phyloP scores from a whole-genome alignment of 2,329 filamentous ascomycete genomes.

The Epichloe glyceriae region DNA sequence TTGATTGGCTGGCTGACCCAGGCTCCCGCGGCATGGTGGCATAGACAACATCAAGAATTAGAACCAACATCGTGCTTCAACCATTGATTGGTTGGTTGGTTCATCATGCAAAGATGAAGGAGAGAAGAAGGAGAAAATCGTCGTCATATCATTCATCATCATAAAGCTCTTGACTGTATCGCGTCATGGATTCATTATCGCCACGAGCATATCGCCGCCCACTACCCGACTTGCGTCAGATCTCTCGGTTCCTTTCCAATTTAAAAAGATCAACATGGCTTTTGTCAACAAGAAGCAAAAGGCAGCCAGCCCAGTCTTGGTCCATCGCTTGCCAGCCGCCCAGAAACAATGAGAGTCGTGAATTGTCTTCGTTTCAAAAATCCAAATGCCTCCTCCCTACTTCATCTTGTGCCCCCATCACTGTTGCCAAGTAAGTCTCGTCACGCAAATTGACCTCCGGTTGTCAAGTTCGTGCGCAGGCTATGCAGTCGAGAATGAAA shows the following conservation, averaged over 20 bases:
- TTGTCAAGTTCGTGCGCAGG: neutral
- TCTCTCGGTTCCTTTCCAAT: neutral
- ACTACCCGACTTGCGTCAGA: slow-evolving; percentile 1
- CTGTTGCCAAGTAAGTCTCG: neutral
- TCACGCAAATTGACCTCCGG: neutral
- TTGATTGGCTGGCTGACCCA: too few species aligned
- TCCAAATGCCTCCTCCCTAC: neutral
- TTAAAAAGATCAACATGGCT: neutral
- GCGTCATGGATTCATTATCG: slow-evolving; percentile 1
- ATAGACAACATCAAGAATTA: neutral
- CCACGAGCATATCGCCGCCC: neutral
- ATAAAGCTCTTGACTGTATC: neutral
- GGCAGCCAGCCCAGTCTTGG: neutral
- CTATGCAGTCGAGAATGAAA: slow-evolving; percentile 1
- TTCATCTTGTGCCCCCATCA: neutral
- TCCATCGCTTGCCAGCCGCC: neutral
- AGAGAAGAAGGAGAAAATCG: neutral
- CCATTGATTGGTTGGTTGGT: neutral
- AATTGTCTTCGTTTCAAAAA: neutral
- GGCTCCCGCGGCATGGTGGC: too few species aligned
- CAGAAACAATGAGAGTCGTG: neutral
- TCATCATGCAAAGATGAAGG: neutral
- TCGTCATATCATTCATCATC: slow-evolving; percentile 2
- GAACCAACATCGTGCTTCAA: neutral
- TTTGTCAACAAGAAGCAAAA: neutral